Base-by-base conservation (phyloP, 768 basidiomycete species). In the Lactarius sp. region DNA sequence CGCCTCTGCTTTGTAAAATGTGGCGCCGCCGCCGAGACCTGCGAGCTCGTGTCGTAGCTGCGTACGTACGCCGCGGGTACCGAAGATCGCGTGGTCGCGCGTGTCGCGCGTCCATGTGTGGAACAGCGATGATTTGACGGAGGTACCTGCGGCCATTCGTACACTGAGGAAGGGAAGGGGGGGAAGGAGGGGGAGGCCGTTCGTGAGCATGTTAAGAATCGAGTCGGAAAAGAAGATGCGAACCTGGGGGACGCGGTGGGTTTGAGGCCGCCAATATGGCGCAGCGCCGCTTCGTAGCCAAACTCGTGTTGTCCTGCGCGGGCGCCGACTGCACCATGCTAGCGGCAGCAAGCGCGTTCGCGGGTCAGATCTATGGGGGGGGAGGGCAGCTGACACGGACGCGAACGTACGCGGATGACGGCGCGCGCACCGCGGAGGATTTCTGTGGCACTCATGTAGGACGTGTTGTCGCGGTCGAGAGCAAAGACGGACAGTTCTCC, bases 191-290 rank as follows among this genome's bases (percentile, higher is more conserved):
- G n/a, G n/a, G n/a, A 47, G 18, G n/a, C n/a, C 46, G 18, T 46
- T 46, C 46, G 46, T 46, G 46, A 46, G 46, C n/a, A n/a, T 9
- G 6, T 18, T 44, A 12, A 5, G 3, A 18, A 9, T 34, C 2
- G 12, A 9, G 64, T 39, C 56, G 16, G 53, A 36, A 41, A 56
- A 34, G 27, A 8, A 20, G n/a, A 10, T 44, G 69, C 77, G 62
- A 65, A 92, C 94, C 88, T 90, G 47, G 95, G 78, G 2, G 92
- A 94, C 31, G 94, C 96, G 2, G 83, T 80, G 2, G 91, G 84
- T 8, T 81, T 76, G 34, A 98, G 79, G 49, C 80, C 79, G 6
- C 85, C 81, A 22, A 98, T 80, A 61, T 92, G 86, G 52, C 97
- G 79, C 58, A 90, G 74, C 2, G 89, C 85, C 18, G 84, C 85